A percentile compares a stretch with the other conserved stretches of the same genome.
Evolutionary conservation across 139 green algal genomes (phyloP).

Genomic region (Chlamydomonas sphaeroides): DNA sequence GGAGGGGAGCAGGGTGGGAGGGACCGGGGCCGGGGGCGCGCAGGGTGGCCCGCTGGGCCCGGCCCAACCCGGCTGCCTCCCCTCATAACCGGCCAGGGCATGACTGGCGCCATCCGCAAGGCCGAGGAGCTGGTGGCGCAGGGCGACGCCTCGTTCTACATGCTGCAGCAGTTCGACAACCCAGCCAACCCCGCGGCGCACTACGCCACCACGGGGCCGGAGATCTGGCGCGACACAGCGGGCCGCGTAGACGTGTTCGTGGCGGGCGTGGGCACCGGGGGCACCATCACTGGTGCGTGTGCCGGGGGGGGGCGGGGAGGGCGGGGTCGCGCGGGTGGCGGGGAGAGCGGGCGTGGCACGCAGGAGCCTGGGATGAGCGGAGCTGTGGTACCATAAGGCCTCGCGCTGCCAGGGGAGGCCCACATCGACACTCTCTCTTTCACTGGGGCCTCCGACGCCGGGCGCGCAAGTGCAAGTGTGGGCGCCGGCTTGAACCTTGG

Average conservation of each 20-base stretch:
- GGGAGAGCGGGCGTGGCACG: too few species aligned
- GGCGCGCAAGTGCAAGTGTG: too few species aligned
- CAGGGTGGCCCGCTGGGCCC: too few species aligned
- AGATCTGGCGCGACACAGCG: slow-evolving; percentile 89
- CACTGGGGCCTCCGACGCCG: too few species aligned
- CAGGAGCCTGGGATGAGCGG: too few species aligned
- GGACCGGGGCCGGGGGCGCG: neutral
- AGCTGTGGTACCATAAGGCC: too few species aligned
- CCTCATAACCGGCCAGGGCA: slow-evolving; percentile 53
- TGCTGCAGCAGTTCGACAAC: slow-evolving; percentile 99
- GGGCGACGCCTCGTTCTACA: slow-evolving; percentile 73
- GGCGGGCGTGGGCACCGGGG: slow-evolving; percentile 96
- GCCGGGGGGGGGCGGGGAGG: neutral
- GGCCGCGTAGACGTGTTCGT: slow-evolving; percentile 94
- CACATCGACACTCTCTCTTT: too few species aligned
- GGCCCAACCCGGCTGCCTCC: neutral
- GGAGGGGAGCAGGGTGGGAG: neutral
- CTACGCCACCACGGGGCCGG: slow-evolving; percentile 84
- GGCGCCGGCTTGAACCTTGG: too few species aligned
- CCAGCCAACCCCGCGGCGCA: slow-evolving; percentile 82
- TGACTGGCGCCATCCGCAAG: slow-evolving; percentile 91
- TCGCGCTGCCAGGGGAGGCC: too few species aligned
- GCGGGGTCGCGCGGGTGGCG: too few species aligned
- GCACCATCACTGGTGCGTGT: slow-evolving; percentile 90
- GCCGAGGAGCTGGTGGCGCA: slow-evolving; percentile 84